Evolutionary conservation across 805 yeast species (phyloP), one percentile per base, ranked within the genome.

Genomic region (Maudiozyma serrabonitensis): DNA sequence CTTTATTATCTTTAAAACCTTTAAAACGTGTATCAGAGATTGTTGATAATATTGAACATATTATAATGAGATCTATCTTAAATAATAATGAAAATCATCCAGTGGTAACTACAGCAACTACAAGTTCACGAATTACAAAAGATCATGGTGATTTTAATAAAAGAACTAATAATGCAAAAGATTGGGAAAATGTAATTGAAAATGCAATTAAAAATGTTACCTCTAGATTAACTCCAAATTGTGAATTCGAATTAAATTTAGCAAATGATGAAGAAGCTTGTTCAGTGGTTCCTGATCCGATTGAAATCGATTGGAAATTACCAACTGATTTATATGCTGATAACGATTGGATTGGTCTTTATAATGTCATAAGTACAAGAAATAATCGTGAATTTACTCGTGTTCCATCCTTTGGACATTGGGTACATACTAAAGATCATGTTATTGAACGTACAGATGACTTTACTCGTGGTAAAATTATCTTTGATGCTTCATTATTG

Each of bases 341-440:
- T 0, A 72, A 70, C 41, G 90, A 84, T 61, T 86, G 95, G 95
- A 75, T 86, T 54, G 95, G 93, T 0, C 64, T 86, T 31, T 86
- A 86, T 66, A 76, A 78, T 48, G 75, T 83, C 9, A 68, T 77
- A 25, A 84, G 77, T 52, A 79, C 86, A 16, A 75, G 80, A 4
- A 69, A 70, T 35, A 76, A 82, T 19, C 72, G 80, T 48, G 72
- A 73, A 41, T 73, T 70, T 26, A 84, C 93, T 0, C 66, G 74
- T 37, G 67, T 80, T n/a, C 71, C 85, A 12, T 81, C 89, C 9
- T 64, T 74, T 38, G 84, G 84, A 11, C 79, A 82, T 53, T 85
- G 91, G 91, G 57, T 70, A 34, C 79, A 79, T 49, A 63, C 74
- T 12, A 67, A 71, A 16, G 48, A 58, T 32, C 43, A 12, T 8